phyloP scores from a whole-genome alignment of 768 basidiomycete species.

The Daedaleopsis nitida region DNA sequence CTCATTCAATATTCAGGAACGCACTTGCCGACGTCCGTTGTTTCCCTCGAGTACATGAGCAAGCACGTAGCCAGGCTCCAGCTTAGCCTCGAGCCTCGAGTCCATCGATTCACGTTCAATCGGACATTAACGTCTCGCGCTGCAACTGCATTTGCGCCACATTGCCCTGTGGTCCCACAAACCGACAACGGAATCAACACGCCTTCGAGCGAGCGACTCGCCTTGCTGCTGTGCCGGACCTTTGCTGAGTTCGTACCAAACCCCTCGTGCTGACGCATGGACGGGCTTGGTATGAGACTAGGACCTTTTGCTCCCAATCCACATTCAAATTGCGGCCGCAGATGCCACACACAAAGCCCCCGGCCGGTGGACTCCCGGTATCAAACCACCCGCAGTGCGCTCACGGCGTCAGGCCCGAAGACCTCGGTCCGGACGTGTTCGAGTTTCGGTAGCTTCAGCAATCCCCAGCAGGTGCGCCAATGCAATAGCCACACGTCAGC shows the following conservation, averaged over 20 bases:
- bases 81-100: not conserved
- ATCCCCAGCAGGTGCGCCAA: slow-evolving; percentile 6
- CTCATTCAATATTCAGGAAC: not conserved
- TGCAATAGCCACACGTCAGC: slow-evolving; percentile 29
- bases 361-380: too few species aligned
- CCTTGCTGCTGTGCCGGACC: slow-evolving; percentile 13
- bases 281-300: too few species aligned
- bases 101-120: too few species aligned
- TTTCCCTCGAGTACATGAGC: not conserved
- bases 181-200: not conserved
- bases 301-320: too few species aligned
- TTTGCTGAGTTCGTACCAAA: too few species aligned
- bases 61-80: too few species aligned
- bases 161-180: not conserved
- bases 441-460: slow-evolving; percentile 25
- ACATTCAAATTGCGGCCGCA: too few species aligned
- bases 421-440: slow-evolving; percentile 29
- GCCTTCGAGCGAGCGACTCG: not conserved
- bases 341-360: too few species aligned
- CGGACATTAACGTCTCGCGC: not conserved
- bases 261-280: too few species aligned
- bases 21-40: not conserved
- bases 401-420: slow-evolving; percentile 33
- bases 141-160: not conserved
- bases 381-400: slow-evolving; percentile 26